Evolutionary conservation across 805 yeast species (phyloP).

Genomic region (Yarrowia porcina): DNA sequence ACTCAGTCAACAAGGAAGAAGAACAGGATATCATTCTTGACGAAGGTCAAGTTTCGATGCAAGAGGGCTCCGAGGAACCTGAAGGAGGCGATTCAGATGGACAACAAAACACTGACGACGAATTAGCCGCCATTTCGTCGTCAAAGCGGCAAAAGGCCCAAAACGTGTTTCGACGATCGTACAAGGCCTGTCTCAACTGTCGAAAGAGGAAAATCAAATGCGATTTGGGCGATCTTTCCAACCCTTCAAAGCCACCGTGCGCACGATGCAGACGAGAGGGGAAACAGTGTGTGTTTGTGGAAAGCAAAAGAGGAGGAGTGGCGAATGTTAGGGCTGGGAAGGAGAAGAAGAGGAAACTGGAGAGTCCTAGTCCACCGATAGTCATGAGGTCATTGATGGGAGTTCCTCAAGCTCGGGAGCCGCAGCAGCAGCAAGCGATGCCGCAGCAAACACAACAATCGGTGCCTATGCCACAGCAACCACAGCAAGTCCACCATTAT

Average conservation of each 20-base stretch:
- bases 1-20: constrained; percentile 20
- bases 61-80: constrained; percentile 8
- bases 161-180: constrained; percentile 55
- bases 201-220: constrained; percentile 81
- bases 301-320: constrained; percentile 53
- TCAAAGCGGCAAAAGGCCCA: constrained; percentile 17
- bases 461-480: background rate
- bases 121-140: constrained; percentile 11
- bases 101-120: background rate
- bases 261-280: constrained; percentile 80
- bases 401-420: background rate
- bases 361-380: constrained; percentile 15
- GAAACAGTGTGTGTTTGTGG: constrained; percentile 71
- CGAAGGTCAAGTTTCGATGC: background rate
- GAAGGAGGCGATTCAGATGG: background rate
- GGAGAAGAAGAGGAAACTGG: constrained; percentile 28
- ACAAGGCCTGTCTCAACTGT: constrained; percentile 83
- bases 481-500: background rate
- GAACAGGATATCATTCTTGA: background rate
- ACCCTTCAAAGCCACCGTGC: constrained; percentile 79
- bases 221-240: constrained; percentile 72
- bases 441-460: too few relatives aligned
- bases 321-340: constrained; percentile 41
- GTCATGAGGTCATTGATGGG: background rate
- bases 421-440: background rate